Conservation (phyloP, 2,329 filamentous ascomycete genomes). For the Colletotrichum falcatum region DNA sequence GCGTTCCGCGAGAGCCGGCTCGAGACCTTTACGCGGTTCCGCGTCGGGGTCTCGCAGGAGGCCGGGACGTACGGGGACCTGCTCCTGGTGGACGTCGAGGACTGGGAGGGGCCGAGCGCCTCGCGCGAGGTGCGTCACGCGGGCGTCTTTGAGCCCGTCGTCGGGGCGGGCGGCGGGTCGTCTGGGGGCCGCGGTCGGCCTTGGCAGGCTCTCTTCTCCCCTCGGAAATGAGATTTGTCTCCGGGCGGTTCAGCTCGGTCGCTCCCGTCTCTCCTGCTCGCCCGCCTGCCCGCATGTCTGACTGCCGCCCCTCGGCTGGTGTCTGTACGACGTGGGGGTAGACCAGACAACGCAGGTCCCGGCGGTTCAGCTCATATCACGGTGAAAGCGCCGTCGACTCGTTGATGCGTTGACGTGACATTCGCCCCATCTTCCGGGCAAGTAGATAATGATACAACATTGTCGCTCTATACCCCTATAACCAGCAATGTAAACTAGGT, state of each 20-base stretch:
- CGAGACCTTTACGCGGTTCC: background rate
- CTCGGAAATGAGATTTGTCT: too few species aligned
- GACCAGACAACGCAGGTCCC: too few species aligned
- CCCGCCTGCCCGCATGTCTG: too few species aligned
- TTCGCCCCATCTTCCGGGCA: background rate
- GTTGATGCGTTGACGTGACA: background rate
- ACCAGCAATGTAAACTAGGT: too few species aligned
- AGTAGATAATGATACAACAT: background rate
- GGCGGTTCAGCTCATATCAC: background rate
- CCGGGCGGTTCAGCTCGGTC: too few species aligned
- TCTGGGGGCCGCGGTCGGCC: too few species aligned
- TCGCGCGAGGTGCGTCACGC: conserved; percentile 2
- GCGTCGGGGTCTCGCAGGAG: background rate
- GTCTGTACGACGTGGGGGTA: too few species aligned
- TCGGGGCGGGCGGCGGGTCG: too few species aligned
- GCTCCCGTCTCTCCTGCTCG: too few species aligned
- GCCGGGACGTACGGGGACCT: background rate
- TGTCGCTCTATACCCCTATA: too few species aligned
- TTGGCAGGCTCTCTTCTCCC: background rate
- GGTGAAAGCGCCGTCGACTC: too few species aligned
- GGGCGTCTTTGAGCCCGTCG: background rate
- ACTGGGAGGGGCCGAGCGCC: background rate
- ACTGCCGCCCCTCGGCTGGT: too few species aligned
- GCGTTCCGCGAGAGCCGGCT: background rate
- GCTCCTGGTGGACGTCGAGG: conserved; percentile 8